A percentile compares a stretch with the other conserved stretches of the same genome.
phyloP scores from a whole-genome alignment of 2,329 filamentous ascomycete species.

The Verticillium tricorpus region DNA sequence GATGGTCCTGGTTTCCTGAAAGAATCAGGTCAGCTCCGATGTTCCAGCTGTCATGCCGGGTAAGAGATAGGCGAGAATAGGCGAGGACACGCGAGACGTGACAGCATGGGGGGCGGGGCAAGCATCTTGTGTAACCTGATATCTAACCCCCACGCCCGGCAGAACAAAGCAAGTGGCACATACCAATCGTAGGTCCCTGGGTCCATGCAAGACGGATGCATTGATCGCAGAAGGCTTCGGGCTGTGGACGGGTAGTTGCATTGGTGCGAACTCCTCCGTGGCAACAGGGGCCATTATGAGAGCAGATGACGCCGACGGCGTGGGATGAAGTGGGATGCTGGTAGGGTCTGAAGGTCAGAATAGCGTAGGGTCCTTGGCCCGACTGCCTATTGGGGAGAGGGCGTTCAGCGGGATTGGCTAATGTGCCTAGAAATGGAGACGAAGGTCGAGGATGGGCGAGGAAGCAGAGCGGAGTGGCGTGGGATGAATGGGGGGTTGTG shows the following conservation, averaged over 20 bases:
- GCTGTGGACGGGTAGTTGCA: conserved; percentile 35
- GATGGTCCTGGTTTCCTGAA: conserved; percentile 46
- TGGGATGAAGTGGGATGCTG: conserved; percentile 29
- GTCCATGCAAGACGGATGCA: conserved; percentile 54
- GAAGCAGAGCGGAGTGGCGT: conserved; percentile 9
- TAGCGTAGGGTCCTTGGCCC: conserved; percentile 7
- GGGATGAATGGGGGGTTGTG: conserved; percentile 3
- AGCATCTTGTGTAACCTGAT: conserved; percentile 21
- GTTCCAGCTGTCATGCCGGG: background rate
- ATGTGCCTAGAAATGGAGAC: conserved; percentile 1
- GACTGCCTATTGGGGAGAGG: conserved; percentile 14
- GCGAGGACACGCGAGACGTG: conserved; percentile 3
- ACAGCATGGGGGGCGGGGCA: background rate
- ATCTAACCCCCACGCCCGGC: conserved; percentile 6
- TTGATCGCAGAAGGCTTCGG: conserved; percentile 40
- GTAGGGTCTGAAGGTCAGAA: conserved; percentile 10
- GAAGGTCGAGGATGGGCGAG: conserved; percentile 2
- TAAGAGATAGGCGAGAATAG: conserved; percentile 5
- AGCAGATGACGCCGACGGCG: conserved; percentile 21
- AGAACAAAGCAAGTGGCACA: conserved; percentile 18
- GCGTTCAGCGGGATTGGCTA: background rate
- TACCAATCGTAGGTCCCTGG: conserved; percentile 53
- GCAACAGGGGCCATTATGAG: conserved; percentile 46
- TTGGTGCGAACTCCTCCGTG: conserved; percentile 36
- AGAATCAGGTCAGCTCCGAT: conserved; percentile 12